Base-by-base conservation (phyloP, 306 rosid genomes). In the Glycine soja region DNA sequence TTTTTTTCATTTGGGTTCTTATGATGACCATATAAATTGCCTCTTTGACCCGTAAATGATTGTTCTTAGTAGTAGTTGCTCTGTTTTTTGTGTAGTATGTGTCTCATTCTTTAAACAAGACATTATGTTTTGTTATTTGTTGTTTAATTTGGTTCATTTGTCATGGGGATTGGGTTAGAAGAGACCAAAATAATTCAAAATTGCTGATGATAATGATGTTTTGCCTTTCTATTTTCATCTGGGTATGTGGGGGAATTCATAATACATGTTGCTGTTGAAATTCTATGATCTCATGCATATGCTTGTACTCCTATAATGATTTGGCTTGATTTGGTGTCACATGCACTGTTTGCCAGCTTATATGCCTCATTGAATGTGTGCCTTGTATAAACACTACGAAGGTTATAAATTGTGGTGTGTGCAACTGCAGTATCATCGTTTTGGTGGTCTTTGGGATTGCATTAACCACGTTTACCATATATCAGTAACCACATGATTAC, bases 21-120 rank as follows among this genome's bases (percentile, higher is more conserved):
- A 83, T 89, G 64, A 89, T 90, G 91, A 83, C 86, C 61, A 90
- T 89, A 76, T 89, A 89, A 74, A 87, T 84, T 84, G 92, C 92
- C 50, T 90, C 89, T 84, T 38, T 90, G 88, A 64, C 87, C 86
- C 68, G 85, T 89, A 70, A 89, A 88, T 81, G 92, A 89, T 74
- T 84, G 88, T n/a, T n/a, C n/a, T 73, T 87, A 86, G 63, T 83
- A 81, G 80, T 85, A 14, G 82, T 88, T 89, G 8, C 88, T 90
- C 88, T 48, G n/a, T 76, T 84, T 90, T 88, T 86, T 74, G 59
- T 88, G 81, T 87, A 84, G 91, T 84, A 82, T 88, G 87, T 84
- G 75, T 77, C 79, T 81, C 64, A 77, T 81, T 79, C 46, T 36
- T 45, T 50, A 50, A 32, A 18, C 53, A 61, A 48, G 58, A 51